A percentile compares a stretch with the other conserved stretches of the same genome.
Evolutionary conservation across 2,329 filamentous ascomycete genomes (phyloP).

Genomic region (Fusarium avenaceum): DNA sequence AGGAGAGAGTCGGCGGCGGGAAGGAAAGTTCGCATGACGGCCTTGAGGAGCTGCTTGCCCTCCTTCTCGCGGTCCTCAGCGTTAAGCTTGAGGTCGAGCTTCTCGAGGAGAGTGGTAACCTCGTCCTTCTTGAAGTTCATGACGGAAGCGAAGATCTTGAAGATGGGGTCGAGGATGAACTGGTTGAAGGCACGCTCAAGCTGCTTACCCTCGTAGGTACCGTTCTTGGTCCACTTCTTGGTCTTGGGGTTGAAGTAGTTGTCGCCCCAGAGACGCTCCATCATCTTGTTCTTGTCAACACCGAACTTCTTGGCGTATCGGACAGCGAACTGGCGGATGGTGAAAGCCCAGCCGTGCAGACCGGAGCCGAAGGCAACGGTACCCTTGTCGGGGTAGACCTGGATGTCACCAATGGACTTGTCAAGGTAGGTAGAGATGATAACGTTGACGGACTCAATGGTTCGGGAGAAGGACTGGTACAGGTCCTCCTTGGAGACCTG

Average conservation of each 20-base stretch:
- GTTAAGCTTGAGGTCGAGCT: constrained; percentile 94
- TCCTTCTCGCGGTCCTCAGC: constrained; percentile 91
- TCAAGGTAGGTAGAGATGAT: constrained; percentile 99
- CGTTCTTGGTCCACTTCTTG: constrained; percentile 99
- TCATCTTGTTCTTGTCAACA: constrained; percentile 99
- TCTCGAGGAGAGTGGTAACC: constrained; percentile 83
- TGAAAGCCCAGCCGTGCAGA: constrained; percentile 99
- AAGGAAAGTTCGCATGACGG: constrained; percentile 98
- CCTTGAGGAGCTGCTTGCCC: constrained; percentile 98
- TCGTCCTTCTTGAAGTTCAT: constrained; percentile 99
- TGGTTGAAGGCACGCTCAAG: constrained; percentile 99
- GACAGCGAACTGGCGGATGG: constrained; percentile 94
- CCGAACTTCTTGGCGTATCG: constrained; percentile 99
- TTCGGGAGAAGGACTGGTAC: constrained; percentile 99
- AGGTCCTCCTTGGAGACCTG: constrained; percentile 99
- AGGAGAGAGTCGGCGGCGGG: constrained; percentile 97
- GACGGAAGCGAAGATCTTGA: constrained; percentile 96
- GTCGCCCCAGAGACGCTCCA: constrained; percentile 99
- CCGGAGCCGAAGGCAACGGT: constrained; percentile 99
- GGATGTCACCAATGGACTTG: constrained; percentile 95
- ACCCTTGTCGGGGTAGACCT: constrained; percentile 98
- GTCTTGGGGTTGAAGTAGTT: constrained; percentile 99
- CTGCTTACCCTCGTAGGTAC: constrained; percentile 84
- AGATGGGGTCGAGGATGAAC: constrained; percentile 99
- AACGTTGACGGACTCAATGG: constrained; percentile 99